Conservation (phyloP, 1,284 basidiomycete genomes). For the Wolfiporia cocos region DNA sequence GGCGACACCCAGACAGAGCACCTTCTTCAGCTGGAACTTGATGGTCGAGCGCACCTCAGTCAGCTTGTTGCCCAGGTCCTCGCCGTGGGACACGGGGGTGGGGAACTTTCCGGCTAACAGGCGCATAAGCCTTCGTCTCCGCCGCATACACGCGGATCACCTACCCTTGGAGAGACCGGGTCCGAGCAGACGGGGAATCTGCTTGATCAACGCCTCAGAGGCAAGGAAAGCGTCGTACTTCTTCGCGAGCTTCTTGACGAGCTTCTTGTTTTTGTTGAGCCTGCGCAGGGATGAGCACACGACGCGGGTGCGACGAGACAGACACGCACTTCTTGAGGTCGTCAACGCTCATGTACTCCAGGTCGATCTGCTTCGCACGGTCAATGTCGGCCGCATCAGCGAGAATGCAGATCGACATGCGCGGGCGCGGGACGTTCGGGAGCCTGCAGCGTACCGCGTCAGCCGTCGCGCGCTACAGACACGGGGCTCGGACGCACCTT, state of each 20-base stretch:
- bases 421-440: constrained; percentile 94
- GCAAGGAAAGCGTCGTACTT: constrained; percentile 99
- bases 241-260: constrained; percentile 99
- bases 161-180: constrained; percentile 98
- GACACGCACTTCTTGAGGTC: constrained; percentile 91
- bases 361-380: constrained; percentile 94
- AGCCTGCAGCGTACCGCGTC: no score
- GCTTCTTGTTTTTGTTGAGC: constrained; percentile 99
- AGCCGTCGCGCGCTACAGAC: no score
- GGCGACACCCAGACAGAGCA: constrained; percentile 98
- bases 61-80: constrained; percentile 92
- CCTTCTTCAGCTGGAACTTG: constrained; percentile 99
- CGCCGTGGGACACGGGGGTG: constrained; percentile 89
- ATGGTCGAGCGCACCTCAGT: constrained; percentile 97
- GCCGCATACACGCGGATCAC: constrained; percentile 7
- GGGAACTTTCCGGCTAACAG: constrained; percentile 95
- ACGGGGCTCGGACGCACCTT: constrained; percentile 67
- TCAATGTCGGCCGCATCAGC: constrained; percentile 99
- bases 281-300: constrained; percentile 32
- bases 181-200: constrained; percentile 98
- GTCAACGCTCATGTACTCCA: constrained; percentile 99
- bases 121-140: not conserved
- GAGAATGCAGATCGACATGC: constrained; percentile 99
- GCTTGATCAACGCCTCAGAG: constrained; percentile 98
- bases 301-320: not conserved